Evolutionary conservation across 2,329 filamentous ascomycete species (phyloP).

Genomic region (Talaromyces islandicus): DNA sequence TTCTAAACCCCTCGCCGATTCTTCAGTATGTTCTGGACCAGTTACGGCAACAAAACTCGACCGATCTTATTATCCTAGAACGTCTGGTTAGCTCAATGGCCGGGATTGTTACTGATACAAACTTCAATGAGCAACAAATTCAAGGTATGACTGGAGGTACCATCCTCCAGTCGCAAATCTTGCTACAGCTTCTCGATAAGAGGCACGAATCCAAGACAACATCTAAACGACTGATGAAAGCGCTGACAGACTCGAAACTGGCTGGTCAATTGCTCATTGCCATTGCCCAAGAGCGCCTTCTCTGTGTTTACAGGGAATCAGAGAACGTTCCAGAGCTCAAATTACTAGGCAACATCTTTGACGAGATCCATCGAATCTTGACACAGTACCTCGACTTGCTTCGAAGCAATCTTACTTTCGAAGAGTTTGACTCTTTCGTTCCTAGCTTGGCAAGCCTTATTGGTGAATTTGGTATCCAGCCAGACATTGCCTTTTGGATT

Average conservation of each 20-base stretch:
- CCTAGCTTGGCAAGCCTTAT: conserved; percentile 71
- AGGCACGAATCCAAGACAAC: conserved; percentile 70
- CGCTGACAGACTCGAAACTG: conserved; percentile 70
- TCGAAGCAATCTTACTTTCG: conserved; percentile 67
- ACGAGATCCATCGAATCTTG: conserved; percentile 81
- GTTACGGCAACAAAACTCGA: conserved; percentile 74
- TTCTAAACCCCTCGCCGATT: conserved; percentile 77
- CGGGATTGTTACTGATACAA: conserved; percentile 78
- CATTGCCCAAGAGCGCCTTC: conserved; percentile 81
- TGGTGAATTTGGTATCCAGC: conserved; percentile 70
- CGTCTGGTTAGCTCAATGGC: conserved; percentile 91
- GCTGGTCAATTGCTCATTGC: conserved; percentile 80
- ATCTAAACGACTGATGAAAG: conserved; percentile 72
- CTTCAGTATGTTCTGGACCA: conserved; percentile 86
- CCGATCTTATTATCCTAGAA: conserved; percentile 84
- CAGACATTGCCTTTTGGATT: conserved; percentile 78
- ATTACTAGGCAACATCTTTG: conserved; percentile 77
- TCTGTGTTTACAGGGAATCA: conserved; percentile 73
- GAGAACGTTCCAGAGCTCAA: conserved; percentile 70
- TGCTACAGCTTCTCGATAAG: conserved; percentile 74
- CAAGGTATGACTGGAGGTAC: conserved; percentile 84
- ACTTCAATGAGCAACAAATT: conserved; percentile 84
- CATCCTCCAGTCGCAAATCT: conserved; percentile 69
- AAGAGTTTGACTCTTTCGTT: conserved; percentile 72
- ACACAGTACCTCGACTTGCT: conserved; percentile 86